Evolutionary conservation across 768 basidiomycete genomes (phyloP).

Genomic region (Bullera alba): DNA sequence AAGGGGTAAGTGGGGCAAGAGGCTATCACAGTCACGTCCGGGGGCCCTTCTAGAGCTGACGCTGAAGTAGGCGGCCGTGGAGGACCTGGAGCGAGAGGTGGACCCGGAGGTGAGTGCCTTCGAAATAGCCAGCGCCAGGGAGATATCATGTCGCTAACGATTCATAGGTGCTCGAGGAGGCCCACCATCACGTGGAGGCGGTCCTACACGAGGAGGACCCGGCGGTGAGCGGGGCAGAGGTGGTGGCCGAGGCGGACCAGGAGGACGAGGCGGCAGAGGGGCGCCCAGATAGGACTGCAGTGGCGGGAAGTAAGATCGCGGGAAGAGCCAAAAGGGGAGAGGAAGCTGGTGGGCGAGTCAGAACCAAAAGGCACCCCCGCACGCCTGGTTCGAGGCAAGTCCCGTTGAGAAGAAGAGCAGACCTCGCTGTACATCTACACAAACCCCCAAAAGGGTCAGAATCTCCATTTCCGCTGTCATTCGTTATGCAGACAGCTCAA

Average conservation of each 20-base stretch:
- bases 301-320: not conserved
- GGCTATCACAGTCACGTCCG: too few relatives aligned
- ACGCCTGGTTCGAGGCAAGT: not conserved
- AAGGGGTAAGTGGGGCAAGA: too few relatives aligned
- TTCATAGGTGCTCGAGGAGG: not conserved
- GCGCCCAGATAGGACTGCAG: constrained; percentile 5
- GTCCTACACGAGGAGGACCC: constrained; percentile 23
- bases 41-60: not conserved
- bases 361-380: too few relatives aligned
- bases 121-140: not conserved
- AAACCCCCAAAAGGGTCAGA: not conserved
- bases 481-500: constrained; percentile 23
- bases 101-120: constrained; percentile 18
- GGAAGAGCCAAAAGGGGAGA: not conserved
- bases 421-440: not conserved
- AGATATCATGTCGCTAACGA: not conserved
- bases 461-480: constrained; percentile 8
- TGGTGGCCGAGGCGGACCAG: constrained; percentile 16
- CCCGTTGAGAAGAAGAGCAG: not conserved
- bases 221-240: constrained; percentile 22
- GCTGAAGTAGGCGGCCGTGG: constrained; percentile 39
- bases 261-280: constrained; percentile 28
- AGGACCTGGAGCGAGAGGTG: constrained; percentile 50
- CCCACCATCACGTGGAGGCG: constrained; percentile 7
- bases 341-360: not conserved